Base-by-base conservation (phyloP, 148 eudicot genomes). In the Vaccinium vitisidaea region DNA sequence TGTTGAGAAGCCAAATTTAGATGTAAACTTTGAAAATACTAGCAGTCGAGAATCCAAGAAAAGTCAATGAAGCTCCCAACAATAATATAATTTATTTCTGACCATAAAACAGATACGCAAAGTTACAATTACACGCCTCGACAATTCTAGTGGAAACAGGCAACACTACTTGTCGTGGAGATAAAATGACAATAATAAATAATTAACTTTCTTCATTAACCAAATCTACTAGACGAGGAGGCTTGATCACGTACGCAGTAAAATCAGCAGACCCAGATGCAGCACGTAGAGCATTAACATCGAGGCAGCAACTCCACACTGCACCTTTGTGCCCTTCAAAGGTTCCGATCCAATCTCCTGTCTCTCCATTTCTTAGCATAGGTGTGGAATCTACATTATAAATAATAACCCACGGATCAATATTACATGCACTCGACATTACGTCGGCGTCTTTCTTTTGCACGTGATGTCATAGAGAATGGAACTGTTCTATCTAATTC, bases 321-420 rank as follows among this genome's bases (percentile, higher is more conserved):
- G 98, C 98, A 80, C 98, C 98, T 90, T 95, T 95, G 84, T 95
- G 98, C 30, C 98, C 98, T 89, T 93, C 90, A 87, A 95, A 95
- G 32, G 98, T 95, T 83, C 98, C 98, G 87, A 95, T 92, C 98
- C 98, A 95, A 80, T 95, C 98, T 83, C 98, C 98, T 83, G 97
- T 93, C 83, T 95, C 97, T 54, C 98, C 98, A 87, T 95, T 95
- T 91, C 98, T 91, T 52, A 95, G 94, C 98, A 95, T 95, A 6
- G 98, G 98, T 65, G 82, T 93, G 75, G 97, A 95, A 92, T 95
- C 98, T 95, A 80, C 82, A 82, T 23, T 27, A 83, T 6, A 86
- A 6, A 86, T 12, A 82, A 50, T 23, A 36, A 39, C 48, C 67
- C 10, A 19, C 32, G 43, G n/a, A 30, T 55, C 82, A 54, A 56